Conservation (phyloP, 2,329 filamentous ascomycete species). For the Juglanconis juglandina region DNA sequence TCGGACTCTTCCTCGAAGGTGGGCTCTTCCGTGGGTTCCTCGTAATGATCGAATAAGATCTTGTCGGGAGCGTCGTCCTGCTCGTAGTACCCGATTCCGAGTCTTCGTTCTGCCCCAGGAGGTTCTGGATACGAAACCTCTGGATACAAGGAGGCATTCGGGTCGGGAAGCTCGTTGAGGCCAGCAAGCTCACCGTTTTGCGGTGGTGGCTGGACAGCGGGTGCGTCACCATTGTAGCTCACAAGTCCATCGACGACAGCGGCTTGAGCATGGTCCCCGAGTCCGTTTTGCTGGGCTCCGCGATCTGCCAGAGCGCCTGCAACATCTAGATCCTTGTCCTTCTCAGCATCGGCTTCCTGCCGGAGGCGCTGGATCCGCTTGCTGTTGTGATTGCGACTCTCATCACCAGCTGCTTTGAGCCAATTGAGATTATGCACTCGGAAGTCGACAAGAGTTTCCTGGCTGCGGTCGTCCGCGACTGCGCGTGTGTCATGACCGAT, state of each 20-base stretch:
- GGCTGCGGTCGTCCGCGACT: slow-evolving; percentile 85
- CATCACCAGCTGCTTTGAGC: slow-evolving; percentile 62
- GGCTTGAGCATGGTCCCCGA: slow-evolving; percentile 30
- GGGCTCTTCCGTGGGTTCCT: slow-evolving; percentile 45
- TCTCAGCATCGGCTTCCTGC: slow-evolving; percentile 55
- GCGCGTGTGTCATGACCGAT: slow-evolving; percentile 88
- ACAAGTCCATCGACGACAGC: slow-evolving; percentile 27
- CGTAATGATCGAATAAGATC: slow-evolving; percentile 59
- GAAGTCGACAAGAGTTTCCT: slow-evolving; percentile 89
- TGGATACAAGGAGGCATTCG: slow-evolving; percentile 5
- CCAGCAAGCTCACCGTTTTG: slow-evolving; percentile 27
- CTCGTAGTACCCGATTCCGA: slow-evolving; percentile 60
- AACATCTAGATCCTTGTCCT: slow-evolving; percentile 41
- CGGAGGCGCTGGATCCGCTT: slow-evolving; percentile 55
- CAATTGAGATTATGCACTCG: slow-evolving; percentile 82
- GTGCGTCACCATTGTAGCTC: neutral
- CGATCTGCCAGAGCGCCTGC: slow-evolving; percentile 23
- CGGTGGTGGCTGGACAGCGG: slow-evolving; percentile 5
- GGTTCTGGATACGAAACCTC: slow-evolving; percentile 46
- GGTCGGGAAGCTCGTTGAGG: slow-evolving; percentile 9
- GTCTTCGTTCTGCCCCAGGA: slow-evolving; percentile 45
- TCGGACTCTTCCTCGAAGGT: slow-evolving; percentile 42
- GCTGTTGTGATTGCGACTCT: slow-evolving; percentile 54
- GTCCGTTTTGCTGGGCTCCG: slow-evolving; percentile 27
- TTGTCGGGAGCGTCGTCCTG: slow-evolving; percentile 55